Evolutionary conservation across 1,139 yeast species (phyloP).

Genomic region (Meyerozyma athensensis): DNA sequence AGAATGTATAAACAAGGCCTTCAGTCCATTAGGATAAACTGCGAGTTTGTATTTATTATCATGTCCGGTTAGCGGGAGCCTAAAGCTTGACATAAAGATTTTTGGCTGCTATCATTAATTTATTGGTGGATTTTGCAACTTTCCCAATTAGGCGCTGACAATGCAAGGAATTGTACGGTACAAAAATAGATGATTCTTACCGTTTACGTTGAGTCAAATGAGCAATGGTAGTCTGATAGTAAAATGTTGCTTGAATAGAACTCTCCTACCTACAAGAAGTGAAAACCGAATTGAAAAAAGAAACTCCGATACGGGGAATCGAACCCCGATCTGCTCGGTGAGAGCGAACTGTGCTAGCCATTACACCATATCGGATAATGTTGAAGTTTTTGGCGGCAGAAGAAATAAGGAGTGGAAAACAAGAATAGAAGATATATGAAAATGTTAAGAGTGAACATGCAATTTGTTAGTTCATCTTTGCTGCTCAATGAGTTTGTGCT

Average conservation of each 20-base stretch:
- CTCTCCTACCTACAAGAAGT: no score
- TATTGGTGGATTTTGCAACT: neutral
- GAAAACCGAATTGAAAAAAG: no score
- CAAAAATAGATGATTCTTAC: no score
- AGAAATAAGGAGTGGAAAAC: neutral
- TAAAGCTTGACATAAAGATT: neutral
- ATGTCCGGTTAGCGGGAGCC: neutral
- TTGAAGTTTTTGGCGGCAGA: neutral
- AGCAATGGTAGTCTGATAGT: no score
- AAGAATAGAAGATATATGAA: no score
- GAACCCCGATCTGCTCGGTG: slow-evolving; percentile 42
- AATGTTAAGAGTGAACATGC: no score
- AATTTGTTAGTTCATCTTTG: no score
- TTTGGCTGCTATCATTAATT: neutral
- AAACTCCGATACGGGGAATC: slow-evolving; percentile 46
- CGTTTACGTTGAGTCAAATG: no score
- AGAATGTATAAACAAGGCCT: slow-evolving; percentile 9
- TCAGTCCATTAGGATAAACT: slow-evolving; percentile 10
- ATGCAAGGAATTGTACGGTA: neutral
- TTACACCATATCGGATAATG: slow-evolving; percentile 26
- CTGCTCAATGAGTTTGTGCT: no score
- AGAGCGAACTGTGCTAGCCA: slow-evolving; percentile 27
- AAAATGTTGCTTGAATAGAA: no score
- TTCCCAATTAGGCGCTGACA: slow-evolving; percentile 3
- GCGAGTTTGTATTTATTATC: slow-evolving; percentile 5